These are phyloP conservation scores for Datura wrightii DNA, from an alignment of 257 asterid species.

Conservation along the genomic window DNA sequence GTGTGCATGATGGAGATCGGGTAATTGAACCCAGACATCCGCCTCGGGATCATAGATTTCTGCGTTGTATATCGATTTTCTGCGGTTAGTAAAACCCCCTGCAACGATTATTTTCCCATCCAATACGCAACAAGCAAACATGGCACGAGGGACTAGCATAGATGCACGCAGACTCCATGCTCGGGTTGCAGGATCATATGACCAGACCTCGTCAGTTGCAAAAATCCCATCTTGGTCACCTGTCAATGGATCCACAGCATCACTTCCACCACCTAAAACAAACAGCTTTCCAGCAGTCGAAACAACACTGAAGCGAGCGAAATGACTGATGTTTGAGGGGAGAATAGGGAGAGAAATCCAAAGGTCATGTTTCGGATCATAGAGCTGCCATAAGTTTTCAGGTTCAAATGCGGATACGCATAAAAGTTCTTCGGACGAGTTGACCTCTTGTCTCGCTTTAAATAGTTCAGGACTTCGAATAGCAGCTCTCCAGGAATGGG, in stretches of 20 bases:
- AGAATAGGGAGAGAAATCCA: constrained; percentile 93
- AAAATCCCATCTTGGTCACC: constrained; percentile 98
- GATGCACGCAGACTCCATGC: constrained; percentile 72
- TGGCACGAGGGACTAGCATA: constrained; percentile 93
- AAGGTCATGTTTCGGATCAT: constrained; percentile 75
- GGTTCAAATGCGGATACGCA: constrained; percentile 92
- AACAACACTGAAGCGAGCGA: constrained; percentile 91
- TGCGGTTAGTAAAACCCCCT: constrained; percentile 86
- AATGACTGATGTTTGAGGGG: constrained; percentile 86
- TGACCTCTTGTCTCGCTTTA: constrained; percentile 85
- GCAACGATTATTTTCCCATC: constrained; percentile 94
- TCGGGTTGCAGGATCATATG: constrained; percentile 70
- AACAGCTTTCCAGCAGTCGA: constrained; percentile 84
- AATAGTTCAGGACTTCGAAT: constrained; percentile 74
- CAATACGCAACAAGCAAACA: constrained; percentile 92
- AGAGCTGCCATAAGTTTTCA: constrained; percentile 94
- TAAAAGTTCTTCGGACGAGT: constrained; percentile 76
- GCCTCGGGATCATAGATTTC: constrained; percentile 91
- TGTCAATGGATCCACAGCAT: constrained; percentile 89
- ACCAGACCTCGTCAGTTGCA: constrained; percentile 95
- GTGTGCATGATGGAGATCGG: constrained; percentile 86
- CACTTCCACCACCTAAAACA: constrained; percentile 96
- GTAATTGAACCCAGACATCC: constrained; percentile 79
- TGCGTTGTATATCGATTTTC: constrained; percentile 90
- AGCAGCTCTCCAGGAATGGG: constrained; percentile 88